Evolutionary conservation across 1,284 basidiomycete species (phyloP).

Genomic region (Gomphus bonarii): DNA sequence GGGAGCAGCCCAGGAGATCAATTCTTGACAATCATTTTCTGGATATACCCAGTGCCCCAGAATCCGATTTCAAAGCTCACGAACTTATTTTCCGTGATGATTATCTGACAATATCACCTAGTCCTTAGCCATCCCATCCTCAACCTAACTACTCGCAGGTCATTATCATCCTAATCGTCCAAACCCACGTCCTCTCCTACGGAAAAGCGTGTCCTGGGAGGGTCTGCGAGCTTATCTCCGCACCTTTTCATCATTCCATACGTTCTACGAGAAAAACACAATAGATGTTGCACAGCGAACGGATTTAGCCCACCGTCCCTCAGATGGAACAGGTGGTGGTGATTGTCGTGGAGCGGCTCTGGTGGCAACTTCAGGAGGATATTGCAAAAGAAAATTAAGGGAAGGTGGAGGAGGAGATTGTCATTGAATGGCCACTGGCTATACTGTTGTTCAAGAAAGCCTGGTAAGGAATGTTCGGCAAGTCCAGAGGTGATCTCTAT

Average conservation of each 20-base stretch:
- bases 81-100: slow-evolving; percentile 45
- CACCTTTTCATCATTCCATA: slow-evolving; percentile 65
- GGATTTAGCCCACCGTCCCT: slow-evolving; percentile 15
- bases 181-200: slow-evolving; percentile 39
- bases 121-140: too few species aligned
- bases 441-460: slow-evolving; percentile 43
- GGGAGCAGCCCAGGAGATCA: slow-evolving; percentile 70
- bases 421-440: slow-evolving; percentile 67
- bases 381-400: slow-evolving; percentile 27
- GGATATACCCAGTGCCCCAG: slow-evolving; percentile 51
- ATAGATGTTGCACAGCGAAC: slow-evolving; percentile 34
- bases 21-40: slow-evolving; percentile 67
- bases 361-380: slow-evolving; percentile 37
- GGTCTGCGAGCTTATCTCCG: slow-evolving; percentile 60
- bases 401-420: slow-evolving; percentile 33
- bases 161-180: slow-evolving; percentile 35
- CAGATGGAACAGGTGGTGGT: slow-evolving; percentile 36
- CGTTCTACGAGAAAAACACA: slow-evolving; percentile 56
- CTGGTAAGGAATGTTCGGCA: slow-evolving; percentile 5
- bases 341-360: slow-evolving; percentile 56
- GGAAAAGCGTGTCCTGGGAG: slow-evolving; percentile 51
- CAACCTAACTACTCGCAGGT: slow-evolving; percentile 16
- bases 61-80: slow-evolving; percentile 28
- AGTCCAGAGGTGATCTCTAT: too few species aligned
- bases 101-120: too few species aligned